A percentile compares a stretch with the other conserved stretches of the same genome.
phyloP scores from a whole-genome alignment of 345 rosid species.

The Brassica carinata region DNA sequence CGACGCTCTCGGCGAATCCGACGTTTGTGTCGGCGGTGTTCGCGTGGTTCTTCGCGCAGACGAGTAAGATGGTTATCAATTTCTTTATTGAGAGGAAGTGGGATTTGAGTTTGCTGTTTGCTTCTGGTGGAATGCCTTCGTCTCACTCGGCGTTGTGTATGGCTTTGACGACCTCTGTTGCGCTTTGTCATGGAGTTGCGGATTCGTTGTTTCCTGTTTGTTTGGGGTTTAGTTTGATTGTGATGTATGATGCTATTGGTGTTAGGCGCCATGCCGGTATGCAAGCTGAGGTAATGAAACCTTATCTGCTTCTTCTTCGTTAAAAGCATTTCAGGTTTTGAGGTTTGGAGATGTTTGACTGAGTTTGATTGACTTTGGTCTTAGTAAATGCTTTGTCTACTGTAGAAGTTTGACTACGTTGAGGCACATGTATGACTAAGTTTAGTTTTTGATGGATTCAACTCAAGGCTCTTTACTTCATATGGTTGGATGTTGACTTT shows the following conservation, averaged over 20 bases:
- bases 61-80: conserved; percentile 68
- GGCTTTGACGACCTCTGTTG: conserved; percentile 92
- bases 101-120: conserved; percentile 73
- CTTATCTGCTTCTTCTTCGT: background rate
- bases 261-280: conserved; percentile 97
- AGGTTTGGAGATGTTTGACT: background rate
- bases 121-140: conserved; percentile 97
- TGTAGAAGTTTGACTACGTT: background rate
- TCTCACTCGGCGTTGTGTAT: conserved; percentile 91
- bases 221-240: conserved; percentile 89
- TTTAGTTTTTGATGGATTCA: background rate
- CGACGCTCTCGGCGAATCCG: conserved; percentile 77
- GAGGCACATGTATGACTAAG: conserved; percentile 6
- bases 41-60: conserved; percentile 79
- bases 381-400: background rate
- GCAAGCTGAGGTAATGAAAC: conserved; percentile 80
- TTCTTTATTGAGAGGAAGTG: conserved; percentile 88
- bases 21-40: conserved; percentile 80
- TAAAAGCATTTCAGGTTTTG: conserved; percentile 7
- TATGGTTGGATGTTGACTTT: conserved; percentile 6
- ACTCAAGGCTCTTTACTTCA: background rate
- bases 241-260: conserved; percentile 95
- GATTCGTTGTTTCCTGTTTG: conserved; percentile 94
- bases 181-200: conserved; percentile 83
- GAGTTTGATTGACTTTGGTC: conserved; percentile 25